Conservation (phyloP, 2,329 filamentous ascomycete genomes). For the Fusarium papillatum region DNA sequence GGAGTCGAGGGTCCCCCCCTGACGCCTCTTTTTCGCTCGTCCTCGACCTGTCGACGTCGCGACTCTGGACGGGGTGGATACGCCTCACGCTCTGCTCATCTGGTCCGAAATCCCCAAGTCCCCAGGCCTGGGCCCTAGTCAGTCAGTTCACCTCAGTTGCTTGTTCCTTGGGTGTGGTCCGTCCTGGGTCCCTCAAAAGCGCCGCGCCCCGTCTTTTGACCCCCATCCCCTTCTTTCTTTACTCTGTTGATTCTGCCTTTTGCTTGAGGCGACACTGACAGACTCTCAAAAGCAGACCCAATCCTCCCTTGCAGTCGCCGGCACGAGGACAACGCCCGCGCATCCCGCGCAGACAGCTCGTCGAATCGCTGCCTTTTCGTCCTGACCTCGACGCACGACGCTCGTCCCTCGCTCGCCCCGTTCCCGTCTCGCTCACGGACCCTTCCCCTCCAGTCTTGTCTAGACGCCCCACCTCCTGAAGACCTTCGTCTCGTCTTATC, state of each 20-base stretch:
- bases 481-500: conserved; percentile 38
- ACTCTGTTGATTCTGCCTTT: conserved; percentile 26
- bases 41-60: conserved; percentile 27
- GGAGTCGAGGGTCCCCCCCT: conserved; percentile 43
- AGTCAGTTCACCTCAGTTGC: conserved; percentile 34
- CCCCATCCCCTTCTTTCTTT: conserved; percentile 41
- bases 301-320: conserved; percentile 37
- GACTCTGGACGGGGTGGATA: conserved; percentile 32
- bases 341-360: conserved; percentile 17
- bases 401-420: conserved; percentile 38
- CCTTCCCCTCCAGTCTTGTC: conserved; percentile 38
- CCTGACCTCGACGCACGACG: conserved; percentile 40
- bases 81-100: conserved; percentile 36
- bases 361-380: conserved; percentile 39
- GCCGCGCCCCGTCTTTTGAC: conserved; percentile 37
- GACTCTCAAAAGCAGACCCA: conserved; percentile 23
- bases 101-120: conserved; percentile 24
- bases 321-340: conserved; percentile 32
- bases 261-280: conserved; percentile 19
- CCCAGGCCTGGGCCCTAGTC: conserved; percentile 11
- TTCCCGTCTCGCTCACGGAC: conserved; percentile 33
- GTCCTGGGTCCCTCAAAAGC: conserved; percentile 41
- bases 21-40: conserved; percentile 44
- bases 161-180: conserved; percentile 20
- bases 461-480: conserved; percentile 40